Evolutionary conservation across 176 grass and related monocot species (phyloP), one percentile per base, ranked within the genome.

Genomic region (Hsuehochloa calcarea): DNA sequence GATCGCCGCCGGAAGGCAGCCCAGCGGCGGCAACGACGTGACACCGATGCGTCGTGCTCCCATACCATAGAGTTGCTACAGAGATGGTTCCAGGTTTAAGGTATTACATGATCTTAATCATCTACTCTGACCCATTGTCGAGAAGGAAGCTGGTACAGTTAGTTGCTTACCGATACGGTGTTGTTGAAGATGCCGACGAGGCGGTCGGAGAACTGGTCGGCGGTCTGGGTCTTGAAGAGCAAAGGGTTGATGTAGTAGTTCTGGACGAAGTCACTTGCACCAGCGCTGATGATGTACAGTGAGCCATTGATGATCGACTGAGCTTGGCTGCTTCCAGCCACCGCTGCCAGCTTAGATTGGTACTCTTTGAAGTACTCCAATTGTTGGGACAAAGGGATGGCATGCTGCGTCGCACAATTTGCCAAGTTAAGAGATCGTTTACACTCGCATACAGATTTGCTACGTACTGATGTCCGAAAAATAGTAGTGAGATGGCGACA

Each of bases 211-310:
- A 91, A 99, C 44, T 99, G 77, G 73, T 82, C 90, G 38, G 92
- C 86, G 4, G 96, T 89, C 63, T 96, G 90, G 6, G 75, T 84
- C 82, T 99, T 94, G 90, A 71, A 83, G 78, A 99, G 93, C 0
- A 85, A 44, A 43, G 96, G 96, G 51, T 99, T 99, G 65, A 96
- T 94, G 78, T 99, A 99, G 86, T 99, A 99, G 82, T 99, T 99
- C 84, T 99, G 96, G 17, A 99, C 6, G 52, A 81, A 99, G 61
- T 99, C 96, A 34, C 93, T 94, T 10, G 91, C 45, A 0, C 96
- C 96, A 8, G 84, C 61, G 79, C 96, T 99, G 83, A 99, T 14
- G 68, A 99, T 85, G 81, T 99, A 99, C 6, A 99, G 29, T 7
- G 93, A 70, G 20, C 80, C 91, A 0, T 80, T 73, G 79, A 99